phyloP scores from a whole-genome alignment of 1,139 yeast genomes.

The Magnusiomyces paraingens region DNA sequence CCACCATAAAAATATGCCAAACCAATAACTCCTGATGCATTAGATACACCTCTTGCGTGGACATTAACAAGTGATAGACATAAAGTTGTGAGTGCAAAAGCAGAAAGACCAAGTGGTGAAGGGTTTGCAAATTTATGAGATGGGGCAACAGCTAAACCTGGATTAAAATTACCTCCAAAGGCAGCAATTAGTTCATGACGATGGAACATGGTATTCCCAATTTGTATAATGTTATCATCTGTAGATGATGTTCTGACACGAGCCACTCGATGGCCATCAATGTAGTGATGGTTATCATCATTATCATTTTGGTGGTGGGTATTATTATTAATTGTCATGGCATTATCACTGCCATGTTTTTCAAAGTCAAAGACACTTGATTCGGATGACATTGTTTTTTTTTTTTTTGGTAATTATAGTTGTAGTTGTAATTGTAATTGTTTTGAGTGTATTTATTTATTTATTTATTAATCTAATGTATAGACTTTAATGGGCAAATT shows the following conservation, averaged over 20 bases:
- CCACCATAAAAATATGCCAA: conserved; percentile 83
- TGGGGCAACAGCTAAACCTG: conserved; percentile 59
- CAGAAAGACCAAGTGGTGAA: conserved; percentile 76
- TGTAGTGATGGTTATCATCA: neutral
- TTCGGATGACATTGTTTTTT: too few relatives aligned
- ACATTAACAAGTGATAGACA: conserved; percentile 60
- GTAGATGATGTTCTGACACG: conserved; percentile 15
- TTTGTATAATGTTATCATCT: conserved; percentile 50
- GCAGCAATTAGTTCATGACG: conserved; percentile 53
- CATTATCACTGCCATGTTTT: too few relatives aligned
- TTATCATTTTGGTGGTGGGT: neutral
- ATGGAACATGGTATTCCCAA: conserved; percentile 65
- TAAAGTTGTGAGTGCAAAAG: conserved; percentile 79
- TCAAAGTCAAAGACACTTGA: too few relatives aligned
- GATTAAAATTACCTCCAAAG: conserved; percentile 61
- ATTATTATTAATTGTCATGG: too few relatives aligned
- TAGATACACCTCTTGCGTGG: conserved; percentile 49
- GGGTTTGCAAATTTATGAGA: conserved; percentile 74
- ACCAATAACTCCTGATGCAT: conserved; percentile 57
- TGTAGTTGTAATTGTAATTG: too few relatives aligned
- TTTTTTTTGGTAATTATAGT: too few relatives aligned
- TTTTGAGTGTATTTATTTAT: too few relatives aligned
- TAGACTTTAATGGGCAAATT: too few relatives aligned
- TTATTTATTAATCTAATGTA: too few relatives aligned
- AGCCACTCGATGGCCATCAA: conserved; percentile 1